phyloP scores from a whole-genome alignment of 106 monocot genomes.

The Acorus calamus region DNA sequence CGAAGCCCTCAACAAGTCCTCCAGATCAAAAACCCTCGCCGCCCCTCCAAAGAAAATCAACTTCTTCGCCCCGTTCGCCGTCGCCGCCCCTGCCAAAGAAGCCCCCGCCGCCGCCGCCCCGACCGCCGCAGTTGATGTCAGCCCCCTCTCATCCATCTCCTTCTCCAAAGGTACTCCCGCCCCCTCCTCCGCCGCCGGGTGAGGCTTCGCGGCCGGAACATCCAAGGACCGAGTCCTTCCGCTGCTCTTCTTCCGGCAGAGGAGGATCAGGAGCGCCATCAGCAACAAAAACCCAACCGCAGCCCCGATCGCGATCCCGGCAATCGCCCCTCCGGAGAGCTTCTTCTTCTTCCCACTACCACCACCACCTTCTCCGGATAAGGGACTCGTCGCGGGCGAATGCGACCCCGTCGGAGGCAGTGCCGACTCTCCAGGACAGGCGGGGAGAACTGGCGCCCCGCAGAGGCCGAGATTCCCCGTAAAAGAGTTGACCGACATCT shows the following conservation, averaged over 20 bases:
- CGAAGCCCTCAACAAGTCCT: conserved; percentile 74
- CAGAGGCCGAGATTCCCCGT: conserved; percentile 36
- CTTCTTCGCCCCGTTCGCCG: conserved; percentile 23
- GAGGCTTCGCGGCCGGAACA: conserved; percentile 6
- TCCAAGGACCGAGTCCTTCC: conserved; percentile 13
- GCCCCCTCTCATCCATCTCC: conserved; percentile 2
- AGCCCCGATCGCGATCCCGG: conserved; percentile 60
- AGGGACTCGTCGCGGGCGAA: background rate
- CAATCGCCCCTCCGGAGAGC: conserved; percentile 71
- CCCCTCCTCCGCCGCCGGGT: conserved; percentile 19
- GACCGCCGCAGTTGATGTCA: background rate
- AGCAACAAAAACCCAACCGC: conserved; percentile 25
- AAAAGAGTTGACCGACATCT: conserved; percentile 24
- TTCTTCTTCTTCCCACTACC: conserved; percentile 9
- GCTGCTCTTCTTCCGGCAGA: conserved; percentile 26
- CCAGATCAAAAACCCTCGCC: conserved; percentile 46
- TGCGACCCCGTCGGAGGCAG: conserved; percentile 1
- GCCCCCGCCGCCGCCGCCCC: conserved; percentile 5
- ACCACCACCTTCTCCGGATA: background rate
- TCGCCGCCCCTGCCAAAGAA: conserved; percentile 1
- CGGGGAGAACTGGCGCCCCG: too few species aligned
- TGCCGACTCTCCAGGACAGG: too few species aligned
- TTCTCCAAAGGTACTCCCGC: conserved; percentile 9
- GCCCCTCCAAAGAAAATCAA: conserved; percentile 43
- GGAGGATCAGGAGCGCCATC: conserved; percentile 19